Evolutionary conservation across 2,329 filamentous ascomycete genomes (phyloP).

Genomic region (Calonectria pauciramosa): DNA sequence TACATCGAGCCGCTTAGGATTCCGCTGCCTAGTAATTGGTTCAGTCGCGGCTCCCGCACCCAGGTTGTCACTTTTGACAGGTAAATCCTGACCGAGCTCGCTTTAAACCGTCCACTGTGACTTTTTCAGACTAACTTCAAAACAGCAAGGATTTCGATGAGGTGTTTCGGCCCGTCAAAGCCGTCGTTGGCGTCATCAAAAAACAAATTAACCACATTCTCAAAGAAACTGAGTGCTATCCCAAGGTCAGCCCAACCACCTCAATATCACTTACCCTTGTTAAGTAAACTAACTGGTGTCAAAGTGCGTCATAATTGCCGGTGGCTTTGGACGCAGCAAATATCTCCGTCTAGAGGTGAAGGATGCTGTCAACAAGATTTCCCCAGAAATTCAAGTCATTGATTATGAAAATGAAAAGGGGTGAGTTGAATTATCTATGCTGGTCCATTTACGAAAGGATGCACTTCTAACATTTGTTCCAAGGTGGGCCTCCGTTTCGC

Average conservation of each 20-base stretch:
- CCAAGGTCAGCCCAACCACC: not conserved
- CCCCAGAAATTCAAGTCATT: not conserved
- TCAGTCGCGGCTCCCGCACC: not conserved
- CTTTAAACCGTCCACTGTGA: not conserved
- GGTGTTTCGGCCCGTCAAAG: not conserved
- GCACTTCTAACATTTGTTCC: not conserved
- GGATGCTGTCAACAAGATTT: not conserved
- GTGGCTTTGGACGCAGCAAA: not conserved
- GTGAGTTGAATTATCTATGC: not conserved
- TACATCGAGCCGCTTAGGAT: not conserved
- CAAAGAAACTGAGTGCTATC: not conserved
- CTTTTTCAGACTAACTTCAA: not conserved
- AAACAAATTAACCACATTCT: not conserved
- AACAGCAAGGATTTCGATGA: not conserved
- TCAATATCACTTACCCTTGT: not conserved
- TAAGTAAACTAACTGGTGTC: not conserved
- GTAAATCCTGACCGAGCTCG: not conserved
- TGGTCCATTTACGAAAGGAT: not conserved
- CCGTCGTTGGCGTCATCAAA: not conserved
- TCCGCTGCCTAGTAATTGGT: not conserved
- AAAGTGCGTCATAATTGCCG: not conserved
- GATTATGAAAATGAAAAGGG: not conserved
- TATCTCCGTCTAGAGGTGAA: not conserved
- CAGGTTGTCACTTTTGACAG: not conserved
- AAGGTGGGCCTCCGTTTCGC: not conserved